Conservation (phyloP, 768 basidiomycete species). For the Xanthoconium stramineum region DNA sequence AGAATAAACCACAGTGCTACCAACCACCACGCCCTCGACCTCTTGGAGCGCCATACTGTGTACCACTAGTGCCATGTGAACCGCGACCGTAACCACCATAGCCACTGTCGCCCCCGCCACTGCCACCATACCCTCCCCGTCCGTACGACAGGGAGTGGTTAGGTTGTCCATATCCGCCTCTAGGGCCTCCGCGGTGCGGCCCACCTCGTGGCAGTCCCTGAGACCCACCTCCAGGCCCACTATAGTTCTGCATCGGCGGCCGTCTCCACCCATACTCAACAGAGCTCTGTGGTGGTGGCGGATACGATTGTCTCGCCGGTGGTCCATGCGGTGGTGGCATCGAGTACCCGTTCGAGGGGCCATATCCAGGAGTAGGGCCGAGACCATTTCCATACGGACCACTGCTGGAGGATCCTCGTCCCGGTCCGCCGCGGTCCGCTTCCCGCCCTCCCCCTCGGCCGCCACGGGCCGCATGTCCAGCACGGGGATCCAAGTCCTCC, state of each 20-base stretch:
- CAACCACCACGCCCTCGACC: conserved; percentile 52
- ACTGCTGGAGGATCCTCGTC: conserved; percentile 27
- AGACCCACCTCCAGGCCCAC: conserved; percentile 30
- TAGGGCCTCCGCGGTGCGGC: conserved; percentile 23
- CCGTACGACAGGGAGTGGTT: conserved; percentile 21
- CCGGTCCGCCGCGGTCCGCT: conserved; percentile 34
- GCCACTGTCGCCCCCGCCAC: conserved; percentile 12
- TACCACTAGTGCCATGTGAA: conserved; percentile 36
- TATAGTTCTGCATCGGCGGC: conserved; percentile 30
- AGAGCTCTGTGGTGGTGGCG: conserved; percentile 24
- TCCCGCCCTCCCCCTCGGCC: conserved; percentile 37
- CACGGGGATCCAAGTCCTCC: conserved; percentile 66
- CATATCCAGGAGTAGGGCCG: conserved; percentile 3
- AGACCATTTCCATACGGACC: conserved; percentile 19
- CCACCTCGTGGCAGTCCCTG: conserved; percentile 26
- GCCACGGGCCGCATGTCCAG: conserved; percentile 50
- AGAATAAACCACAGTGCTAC: conserved; percentile 33
- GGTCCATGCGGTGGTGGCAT: conserved; percentile 21
- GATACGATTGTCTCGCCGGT: conserved; percentile 18
- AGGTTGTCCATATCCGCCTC: conserved; percentile 26
- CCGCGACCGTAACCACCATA: conserved; percentile 39
- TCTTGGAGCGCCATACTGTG: conserved; percentile 31
- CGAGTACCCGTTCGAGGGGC: conserved; percentile 18
- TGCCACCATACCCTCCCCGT: conserved; percentile 27
- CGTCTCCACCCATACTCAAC: conserved; percentile 33